Base-by-base conservation (phyloP, 495 filamentous ascomycete species). In the Aspergillus biplanus region DNA sequence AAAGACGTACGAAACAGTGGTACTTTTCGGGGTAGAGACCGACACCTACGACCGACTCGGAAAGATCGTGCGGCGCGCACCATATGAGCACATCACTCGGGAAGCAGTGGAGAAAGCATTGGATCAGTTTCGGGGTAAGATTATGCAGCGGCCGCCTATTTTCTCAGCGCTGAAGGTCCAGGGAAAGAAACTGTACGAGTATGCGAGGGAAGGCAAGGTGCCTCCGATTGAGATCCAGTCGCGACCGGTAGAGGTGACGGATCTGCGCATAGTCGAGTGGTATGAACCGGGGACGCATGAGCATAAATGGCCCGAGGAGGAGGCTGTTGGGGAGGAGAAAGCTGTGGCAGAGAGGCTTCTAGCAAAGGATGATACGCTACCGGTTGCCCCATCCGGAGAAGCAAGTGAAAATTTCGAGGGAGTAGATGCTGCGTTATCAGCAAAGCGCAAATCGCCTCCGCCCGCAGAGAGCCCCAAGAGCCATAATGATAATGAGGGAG, bases 131-230 rank as follows among this genome's bases (percentile, higher is more conserved):
- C 83, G 90, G 34, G 96, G 96, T 9, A 89, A 91, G 70, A 90
- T 92, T 67, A 90, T 91, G 84, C 96, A 99, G 82, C 85, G 88
- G 65, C 96, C 96, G 39, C 95, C 94, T 27, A 86, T 99, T 27
- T 92, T 91, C 73, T 96, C 92, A n/a, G 94, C 96, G 32, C 80
- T 98, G 44, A 90, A 89, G 71, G 88, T 97, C 65, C 78, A 97
- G 57, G 95, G 95, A 3, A 98, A 97, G 79, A 87, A 87, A 33
- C 80, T 97, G 33, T 99, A 98, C 69, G 93, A 99, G 79, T 98
- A 98, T 77, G 96, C 96, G 33, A 80, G 96, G 13, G 91, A 91
- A 71, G 96, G 96, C 2, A 91, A 89, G 70, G 83, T 88, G 56
- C 85, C 93, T 7, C 94, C 94, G 3, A 78, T 87, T 59, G 90